Evolutionary conservation across 2,329 filamentous ascomycete genomes (phyloP).

Genomic region (Colletotrichum somersetense): DNA sequence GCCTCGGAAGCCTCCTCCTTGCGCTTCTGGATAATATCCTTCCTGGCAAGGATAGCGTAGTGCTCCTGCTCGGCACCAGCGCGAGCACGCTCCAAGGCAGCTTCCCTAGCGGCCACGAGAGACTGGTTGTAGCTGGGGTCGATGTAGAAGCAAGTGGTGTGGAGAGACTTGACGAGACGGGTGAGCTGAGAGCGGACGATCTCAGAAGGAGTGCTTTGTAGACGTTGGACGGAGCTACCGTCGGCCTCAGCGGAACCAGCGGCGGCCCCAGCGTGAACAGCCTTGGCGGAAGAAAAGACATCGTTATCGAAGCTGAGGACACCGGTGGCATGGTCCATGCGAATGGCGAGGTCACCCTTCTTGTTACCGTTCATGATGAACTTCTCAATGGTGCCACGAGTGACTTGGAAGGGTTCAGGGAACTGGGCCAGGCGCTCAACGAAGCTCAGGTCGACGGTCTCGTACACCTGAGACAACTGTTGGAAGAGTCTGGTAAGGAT

Average conservation of each 20-base stretch:
- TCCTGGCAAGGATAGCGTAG: slow-evolving; percentile 83
- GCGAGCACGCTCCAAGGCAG: slow-evolving; percentile 84
- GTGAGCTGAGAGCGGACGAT: slow-evolving; percentile 96
- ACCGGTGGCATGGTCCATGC: slow-evolving; percentile 94
- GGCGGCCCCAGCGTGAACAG: slow-evolving; percentile 84
- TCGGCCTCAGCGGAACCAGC: slow-evolving; percentile 91
- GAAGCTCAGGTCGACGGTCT: slow-evolving; percentile 94
- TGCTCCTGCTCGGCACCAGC: slow-evolving; percentile 94
- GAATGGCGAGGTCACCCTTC: slow-evolving; percentile 97
- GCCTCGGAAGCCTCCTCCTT: slow-evolving; percentile 95
- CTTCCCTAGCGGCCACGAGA: slow-evolving; percentile 82
- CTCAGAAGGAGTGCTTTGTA: slow-evolving; percentile 97
- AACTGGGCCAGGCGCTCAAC: slow-evolving; percentile 95
- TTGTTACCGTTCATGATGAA: slow-evolving; percentile 99
- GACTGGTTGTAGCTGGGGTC: slow-evolving; percentile 89
- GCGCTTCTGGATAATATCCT: slow-evolving; percentile 94
- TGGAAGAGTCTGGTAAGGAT: slow-evolving; percentile 98
- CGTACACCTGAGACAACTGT: slow-evolving; percentile 98
- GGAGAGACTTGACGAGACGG: slow-evolving; percentile 89
- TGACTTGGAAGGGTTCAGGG: slow-evolving; percentile 95
- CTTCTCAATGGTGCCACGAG: slow-evolving; percentile 92
- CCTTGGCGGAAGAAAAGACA: slow-evolving; percentile 97
- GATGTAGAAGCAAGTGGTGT: slow-evolving; percentile 95
- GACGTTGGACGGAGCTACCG: slow-evolving; percentile 86
- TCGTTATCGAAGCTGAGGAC: slow-evolving; percentile 98